Percentiles rank a stretch among this genome's conserved stretches.
Conservation (phyloP, 495 filamentous ascomycete species). For the Chaetomium fimeti region DNA sequence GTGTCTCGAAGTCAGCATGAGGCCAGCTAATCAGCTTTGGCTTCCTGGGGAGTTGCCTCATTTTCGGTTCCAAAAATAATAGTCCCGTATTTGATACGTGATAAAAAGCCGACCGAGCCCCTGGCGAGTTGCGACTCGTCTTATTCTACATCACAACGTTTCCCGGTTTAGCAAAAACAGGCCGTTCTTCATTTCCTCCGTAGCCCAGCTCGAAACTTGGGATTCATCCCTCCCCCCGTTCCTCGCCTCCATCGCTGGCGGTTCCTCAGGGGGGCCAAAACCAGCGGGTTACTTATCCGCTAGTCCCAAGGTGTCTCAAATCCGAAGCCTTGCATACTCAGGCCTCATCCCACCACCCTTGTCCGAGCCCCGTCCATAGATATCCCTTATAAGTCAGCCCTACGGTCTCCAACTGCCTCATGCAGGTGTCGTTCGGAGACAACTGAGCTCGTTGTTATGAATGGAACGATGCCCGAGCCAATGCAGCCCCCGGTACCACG, state of each 20-base stretch:
- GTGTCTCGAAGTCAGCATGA: slow-evolving; percentile 1
- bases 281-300: slow-evolving; percentile 25
- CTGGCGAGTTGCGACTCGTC: background rate
- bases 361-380: slow-evolving; percentile 20
- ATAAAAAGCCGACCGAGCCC: background rate
- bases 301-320: slow-evolving; percentile 34
- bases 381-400: slow-evolving; percentile 39
- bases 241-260: background rate
- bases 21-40: slow-evolving; percentile 11
- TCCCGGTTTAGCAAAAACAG: background rate
- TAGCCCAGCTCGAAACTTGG: background rate
- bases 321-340: slow-evolving; percentile 36
- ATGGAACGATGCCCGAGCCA: slow-evolving; percentile 37
- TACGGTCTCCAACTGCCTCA: slow-evolving; percentile 22
- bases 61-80: slow-evolving; percentile 18
- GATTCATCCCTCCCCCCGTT: background rate
- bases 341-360: slow-evolving; percentile 24
- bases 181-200: background rate
- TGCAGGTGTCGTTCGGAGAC: slow-evolving; percentile 11
- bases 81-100: background rate
- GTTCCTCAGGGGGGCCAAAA: slow-evolving; percentile 5
- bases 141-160: background rate
- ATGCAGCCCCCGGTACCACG: slow-evolving; percentile 32
- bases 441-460: slow-evolving; percentile 15
- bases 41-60: background rate